Base-by-base conservation (phyloP, 2,329 filamentous ascomycete genomes). In the Knufia fluminis region DNA sequence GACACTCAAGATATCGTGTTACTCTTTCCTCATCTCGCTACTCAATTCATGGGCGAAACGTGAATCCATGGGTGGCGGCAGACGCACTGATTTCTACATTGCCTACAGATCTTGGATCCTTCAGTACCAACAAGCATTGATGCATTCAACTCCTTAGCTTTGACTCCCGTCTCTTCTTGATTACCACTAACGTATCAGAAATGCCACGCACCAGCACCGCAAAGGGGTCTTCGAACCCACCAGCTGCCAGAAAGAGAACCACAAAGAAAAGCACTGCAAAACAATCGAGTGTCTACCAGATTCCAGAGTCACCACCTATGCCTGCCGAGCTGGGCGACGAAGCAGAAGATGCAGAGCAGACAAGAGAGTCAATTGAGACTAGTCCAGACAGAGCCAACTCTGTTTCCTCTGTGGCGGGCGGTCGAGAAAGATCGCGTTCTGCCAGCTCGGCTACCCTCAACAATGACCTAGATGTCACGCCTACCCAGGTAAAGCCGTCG, bases 181-280 rank as follows among this genome's bases (percentile, higher is more conserved):
- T n/a, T n/a, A n/a, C n/a, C n/a, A n/a, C n/a, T n/a, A n/a, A n/a
- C n/a, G n/a, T n/a, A n/a, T n/a, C n/a, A n/a, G n/a, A n/a, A n/a
- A n/a, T n/a, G n/a, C n/a, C n/a, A n/a, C n/a, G n/a, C n/a, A 33
- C 45, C 3, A 31, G 45, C 17, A 48, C 33, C 35, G 31, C 45
- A 16, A 38, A 23, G 22, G 33, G 33, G 2, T 4, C 22, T 2
- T 40, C 45, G 10, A 26, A 22, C 3, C 16, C 35, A 8, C 10
- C 45, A 48, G 19, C 45, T 19, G n/a, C 45, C n/a, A 16, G 24
- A 17, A 48, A 39, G 19, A 12, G 45, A 39, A 39, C 33, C 17
- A 40, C 20, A 9, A 48, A 48, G 23, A 23, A 31, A 22, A 40
- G 35, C 28, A 23, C 33, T 4, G 35, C 24, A 19, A 35, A 38